Evolutionary conservation across 352 stramenopile species (phyloP), one percentile per base, ranked within the genome.

Genomic region (Globisporangium yorkense): DNA sequence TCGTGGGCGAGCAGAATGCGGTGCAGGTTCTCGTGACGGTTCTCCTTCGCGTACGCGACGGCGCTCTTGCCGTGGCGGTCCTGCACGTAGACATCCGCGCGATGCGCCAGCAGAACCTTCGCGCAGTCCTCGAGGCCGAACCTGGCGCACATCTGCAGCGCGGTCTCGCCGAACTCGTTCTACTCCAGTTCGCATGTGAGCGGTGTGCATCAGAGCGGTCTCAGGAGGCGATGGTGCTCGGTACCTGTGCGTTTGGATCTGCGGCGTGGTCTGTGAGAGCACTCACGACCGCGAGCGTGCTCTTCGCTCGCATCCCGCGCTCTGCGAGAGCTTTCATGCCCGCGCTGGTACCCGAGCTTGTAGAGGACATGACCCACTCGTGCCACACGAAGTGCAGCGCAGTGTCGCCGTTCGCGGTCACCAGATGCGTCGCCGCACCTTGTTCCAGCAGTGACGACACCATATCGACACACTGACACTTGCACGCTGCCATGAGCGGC

Each of bases 401-500:
- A 2, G 71, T 76, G 62, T 93, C 79, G 15, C 81, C 79, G 48
- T 89, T 89, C 0, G 74, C 80, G 21, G 76, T 91, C 45, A 59
- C 51, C 3, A 89, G 57, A 49, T 82, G 68, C 45, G 79, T 68
- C 6, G 65, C 72, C 3, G 80, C 77, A 2, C 67, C 77, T 50
- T 83, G 68, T 1, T 80, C 68, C 8, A 93, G 52, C 1, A 93
- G 56, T 21, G 62, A 70, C 0, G 10, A 33, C 18, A 80, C 75
- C 45, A 93, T 59, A 2, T 87, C 73, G 12, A 82, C 68, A 47
- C 70, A 62, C 52, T 84, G 66, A 6, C 71, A 65, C 0, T 68
- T 67, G 35, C 80, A 89, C 3, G 84, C 84, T 16, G 63, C 72
- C 84, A 93, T 93, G 3, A 93, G 62, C 5, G 84, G 84, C 10